Evolutionary conservation across 345 rosid species (phyloP).

Genomic region (Brassica nigra): DNA sequence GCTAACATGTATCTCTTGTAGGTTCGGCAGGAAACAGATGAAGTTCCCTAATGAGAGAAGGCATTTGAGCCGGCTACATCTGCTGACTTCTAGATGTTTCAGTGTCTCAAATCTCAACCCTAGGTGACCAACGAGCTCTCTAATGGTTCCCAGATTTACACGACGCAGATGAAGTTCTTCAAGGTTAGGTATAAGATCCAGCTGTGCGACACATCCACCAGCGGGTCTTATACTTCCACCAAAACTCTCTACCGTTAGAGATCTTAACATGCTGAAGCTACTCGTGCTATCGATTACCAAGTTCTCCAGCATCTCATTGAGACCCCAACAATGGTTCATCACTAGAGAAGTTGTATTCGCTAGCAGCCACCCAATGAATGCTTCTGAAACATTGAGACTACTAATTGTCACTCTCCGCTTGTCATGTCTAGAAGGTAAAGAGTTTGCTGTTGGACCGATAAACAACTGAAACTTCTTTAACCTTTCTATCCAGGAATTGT

Average conservation of each 20-base stretch:
- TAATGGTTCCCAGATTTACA: background rate
- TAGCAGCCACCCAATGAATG: background rate
- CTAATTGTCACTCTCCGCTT: background rate
- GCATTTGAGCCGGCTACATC: slow-evolving; percentile 39
- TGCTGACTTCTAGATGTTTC: slow-evolving; percentile 40
- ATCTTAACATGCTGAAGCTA: background rate
- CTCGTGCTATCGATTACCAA: background rate
- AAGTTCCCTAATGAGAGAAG: slow-evolving; percentile 39
- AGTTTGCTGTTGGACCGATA: background rate
- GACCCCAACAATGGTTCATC: background rate
- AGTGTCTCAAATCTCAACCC: slow-evolving; percentile 1
- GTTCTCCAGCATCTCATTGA: background rate
- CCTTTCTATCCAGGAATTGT: slow-evolving; percentile 3
- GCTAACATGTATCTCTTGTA: slow-evolving; percentile 42
- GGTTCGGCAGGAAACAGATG: slow-evolving; percentile 37
- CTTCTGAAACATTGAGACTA: background rate
- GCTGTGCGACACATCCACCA: slow-evolving; percentile 3
- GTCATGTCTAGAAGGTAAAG: background rate
- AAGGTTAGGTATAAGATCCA: background rate
- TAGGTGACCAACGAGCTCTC: background rate
- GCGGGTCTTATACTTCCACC: background rate
- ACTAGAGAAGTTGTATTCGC: background rate
- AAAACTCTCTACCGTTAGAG: background rate
- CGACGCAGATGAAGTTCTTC: slow-evolving; percentile 2
- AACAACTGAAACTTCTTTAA: background rate